These are phyloP conservation scores for Dovyalis caffra DNA, from an alignment of 345 rosid species.

Conservation along the genomic window DNA sequence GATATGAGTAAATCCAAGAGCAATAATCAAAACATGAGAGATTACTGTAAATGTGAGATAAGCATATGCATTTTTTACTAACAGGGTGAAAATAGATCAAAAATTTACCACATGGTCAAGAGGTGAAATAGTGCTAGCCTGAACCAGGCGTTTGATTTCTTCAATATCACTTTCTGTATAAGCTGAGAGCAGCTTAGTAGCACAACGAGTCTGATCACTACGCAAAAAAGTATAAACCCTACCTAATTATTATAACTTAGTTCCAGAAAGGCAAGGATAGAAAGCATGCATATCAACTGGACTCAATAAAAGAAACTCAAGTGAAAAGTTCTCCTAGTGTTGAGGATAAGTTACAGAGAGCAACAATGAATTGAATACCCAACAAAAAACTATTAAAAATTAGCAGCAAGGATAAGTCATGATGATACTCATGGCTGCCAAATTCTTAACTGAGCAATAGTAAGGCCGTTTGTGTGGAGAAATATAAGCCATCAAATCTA, in stretches of 20 bases:
- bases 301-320: background rate
- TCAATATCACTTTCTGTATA: constrained; percentile 79
- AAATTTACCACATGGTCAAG: constrained; percentile 72
- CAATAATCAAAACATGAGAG: background rate
- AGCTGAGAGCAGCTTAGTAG: constrained; percentile 77
- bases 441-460: too few species aligned
- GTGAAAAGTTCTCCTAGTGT: background rate
- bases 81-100: background rate
- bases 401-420: too few species aligned
- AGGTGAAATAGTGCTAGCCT: constrained; percentile 69
- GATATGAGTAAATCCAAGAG: background rate
- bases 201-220: constrained; percentile 84
- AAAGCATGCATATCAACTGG: background rate
- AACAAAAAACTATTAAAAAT: too few species aligned
- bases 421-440: too few species aligned
- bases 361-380: background rate
- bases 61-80: background rate
- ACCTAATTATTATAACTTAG: background rate
- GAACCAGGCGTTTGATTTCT: constrained; percentile 79
- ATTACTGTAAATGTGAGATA: background rate
- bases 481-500: too few species aligned
- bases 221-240: constrained; percentile 82
- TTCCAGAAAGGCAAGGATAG: background rate
- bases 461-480: too few species aligned
- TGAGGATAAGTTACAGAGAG: background rate